Conservation (phyloP, 345 rosid species). For the Firmiana major region DNA sequence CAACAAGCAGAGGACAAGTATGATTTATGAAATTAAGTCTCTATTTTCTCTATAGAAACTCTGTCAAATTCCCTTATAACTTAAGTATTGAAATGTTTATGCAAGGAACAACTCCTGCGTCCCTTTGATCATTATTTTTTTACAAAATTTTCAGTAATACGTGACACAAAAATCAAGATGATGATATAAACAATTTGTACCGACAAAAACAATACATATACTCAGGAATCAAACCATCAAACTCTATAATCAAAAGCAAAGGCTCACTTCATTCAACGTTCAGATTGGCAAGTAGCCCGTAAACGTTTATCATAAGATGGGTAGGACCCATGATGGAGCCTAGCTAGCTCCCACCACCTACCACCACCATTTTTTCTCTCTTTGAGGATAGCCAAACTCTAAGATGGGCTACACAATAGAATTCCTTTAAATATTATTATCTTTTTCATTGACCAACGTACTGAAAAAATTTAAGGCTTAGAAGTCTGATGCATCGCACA, state of each 20-base stretch:
- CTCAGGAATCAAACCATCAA: neutral
- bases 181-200: too few relatives aligned
- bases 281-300: constrained; percentile 21
- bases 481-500: constrained; percentile 23
- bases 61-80: too few relatives aligned
- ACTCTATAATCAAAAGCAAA: neutral
- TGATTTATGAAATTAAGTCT: too few relatives aligned
- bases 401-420: constrained; percentile 21
- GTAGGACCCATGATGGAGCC: constrained; percentile 24
- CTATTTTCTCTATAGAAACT: too few relatives aligned
- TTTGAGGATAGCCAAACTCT: constrained; percentile 19
- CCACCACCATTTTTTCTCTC: too few relatives aligned
- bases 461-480: constrained; percentile 14
- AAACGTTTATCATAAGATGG: constrained; percentile 6
- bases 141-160: too few relatives aligned
- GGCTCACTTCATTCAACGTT: constrained; percentile 19
- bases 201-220: neutral
- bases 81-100: too few relatives aligned
- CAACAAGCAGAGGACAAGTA: too few relatives aligned
- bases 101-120: too few relatives aligned
- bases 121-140: too few relatives aligned
- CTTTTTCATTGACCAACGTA: constrained; percentile 25
- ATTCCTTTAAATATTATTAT: constrained; percentile 21
- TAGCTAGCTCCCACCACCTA: constrained; percentile 2
- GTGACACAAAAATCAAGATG: too few relatives aligned